Base-by-base conservation (phyloP, 1,284 basidiomycete genomes). In the Tremellales sp. region DNA sequence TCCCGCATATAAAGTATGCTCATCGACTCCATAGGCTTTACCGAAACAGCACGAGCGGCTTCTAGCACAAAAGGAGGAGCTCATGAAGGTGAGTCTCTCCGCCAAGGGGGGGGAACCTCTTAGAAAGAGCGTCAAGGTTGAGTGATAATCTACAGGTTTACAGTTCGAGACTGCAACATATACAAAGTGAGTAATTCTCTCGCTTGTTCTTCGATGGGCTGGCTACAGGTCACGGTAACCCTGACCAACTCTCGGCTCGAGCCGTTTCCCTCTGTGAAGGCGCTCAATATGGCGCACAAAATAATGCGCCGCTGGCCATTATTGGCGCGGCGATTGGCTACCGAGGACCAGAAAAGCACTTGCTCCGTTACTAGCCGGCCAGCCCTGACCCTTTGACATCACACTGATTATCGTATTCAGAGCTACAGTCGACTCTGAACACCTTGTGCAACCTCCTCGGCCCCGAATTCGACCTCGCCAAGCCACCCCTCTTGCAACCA, bases 1-100 rank as follows among this genome's bases (percentile, higher is more conserved):
- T 14, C 19, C 12, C 21, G 6, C 27, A 16, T 42, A 19, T 7
- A 29, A n/a, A n/a, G n/a, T n/a, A 24, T 28, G 26, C 21, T 18
- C 10, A 18, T 21, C 19, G 24, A 12, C 10, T 29, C 9, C 27
- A 42, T 24, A 66, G 60, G 50, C 60, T 0, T 38, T 71, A 25
- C 69, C 69, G 1, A 50, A 48, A 6, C 69, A 68, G 34, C 57
- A 65, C 27, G 60, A 62, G 27, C 56, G 56, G 21, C 44, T 71
- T 26, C 37, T 63, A 6, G 40, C 44, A 8, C 67, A 70, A 34
- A 56, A 55, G 1, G 57, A 62, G 6, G 57, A 63, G 39, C 47
- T 68, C 27, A 60, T 65, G 40, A 35, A 49, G 35, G 67, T 68
- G 16, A 40, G 61, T 46, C 6, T 8, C 13, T 3, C 10, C 2